Percentiles rank a stretch among this genome's conserved stretches.
Conservation (phyloP, 1,139 yeast species). For the Taphrina populina region DNA sequence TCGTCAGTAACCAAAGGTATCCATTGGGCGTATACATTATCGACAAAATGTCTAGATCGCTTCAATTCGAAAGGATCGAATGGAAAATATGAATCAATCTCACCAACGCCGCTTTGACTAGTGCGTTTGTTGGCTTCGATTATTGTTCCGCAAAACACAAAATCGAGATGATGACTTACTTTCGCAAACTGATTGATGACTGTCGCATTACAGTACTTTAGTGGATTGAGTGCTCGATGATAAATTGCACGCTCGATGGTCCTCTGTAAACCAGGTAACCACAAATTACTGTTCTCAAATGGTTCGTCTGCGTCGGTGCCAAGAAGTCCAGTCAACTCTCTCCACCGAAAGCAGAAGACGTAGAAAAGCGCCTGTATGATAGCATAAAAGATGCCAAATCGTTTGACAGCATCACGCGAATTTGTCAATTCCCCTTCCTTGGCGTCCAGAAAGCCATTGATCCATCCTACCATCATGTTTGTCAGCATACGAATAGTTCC, state of each 20-base stretch:
- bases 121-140: slow-evolving; percentile 86
- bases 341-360: slow-evolving; percentile 84
- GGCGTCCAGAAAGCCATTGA: slow-evolving; percentile 73
- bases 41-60: slow-evolving; percentile 55
- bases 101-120: slow-evolving; percentile 32
- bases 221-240: slow-evolving; percentile 79
- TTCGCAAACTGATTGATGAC: slow-evolving; percentile 93
- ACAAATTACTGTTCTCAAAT: slow-evolving; percentile 44
- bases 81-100: slow-evolving; percentile 65
- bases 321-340: slow-evolving; percentile 51
- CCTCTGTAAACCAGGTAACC: slow-evolving; percentile 78
- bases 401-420: slow-evolving; percentile 44
- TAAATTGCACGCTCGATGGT: slow-evolving; percentile 83
- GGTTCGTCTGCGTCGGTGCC: slow-evolving; percentile 44
- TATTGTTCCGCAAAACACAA: slow-evolving; percentile 89
- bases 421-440: slow-evolving; percentile 76
- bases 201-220: slow-evolving; percentile 88
- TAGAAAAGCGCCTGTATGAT: slow-evolving; percentile 88
- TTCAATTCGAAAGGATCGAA: slow-evolving; percentile 86
- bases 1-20: slow-evolving; percentile 62
- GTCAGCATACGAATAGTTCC: slow-evolving; percentile 76
- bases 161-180: slow-evolving; percentile 82
- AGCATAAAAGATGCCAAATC: slow-evolving; percentile 86
- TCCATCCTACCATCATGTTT: slow-evolving; percentile 77
- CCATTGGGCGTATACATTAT: slow-evolving; percentile 77